Conservation (phyloP, 208 protist species). For the Vickermania ingenoplastis region DNA sequence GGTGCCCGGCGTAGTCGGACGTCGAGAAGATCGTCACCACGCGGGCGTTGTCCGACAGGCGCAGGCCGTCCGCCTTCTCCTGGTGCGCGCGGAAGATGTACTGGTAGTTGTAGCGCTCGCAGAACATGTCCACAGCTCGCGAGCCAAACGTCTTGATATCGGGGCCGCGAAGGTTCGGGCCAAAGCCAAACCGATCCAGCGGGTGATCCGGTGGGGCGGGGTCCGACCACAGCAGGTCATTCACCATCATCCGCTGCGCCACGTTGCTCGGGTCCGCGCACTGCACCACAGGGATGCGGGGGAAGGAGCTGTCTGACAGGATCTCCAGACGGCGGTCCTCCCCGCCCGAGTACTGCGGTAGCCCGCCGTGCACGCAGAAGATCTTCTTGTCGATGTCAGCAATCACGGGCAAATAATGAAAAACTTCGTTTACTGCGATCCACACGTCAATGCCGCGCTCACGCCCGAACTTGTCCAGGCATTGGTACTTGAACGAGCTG, state of each 20-base stretch:
- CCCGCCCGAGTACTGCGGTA: constrained; percentile 83
- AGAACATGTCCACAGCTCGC: constrained; percentile 87
- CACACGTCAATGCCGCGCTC: constrained; percentile 84
- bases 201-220: constrained; percentile 69
- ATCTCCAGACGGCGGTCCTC: constrained; percentile 83
- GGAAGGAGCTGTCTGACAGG: constrained; percentile 74
- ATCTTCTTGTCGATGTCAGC: constrained; percentile 91
- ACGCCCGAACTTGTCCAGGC: constrained; percentile 80
- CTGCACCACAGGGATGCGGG: constrained; percentile 76
- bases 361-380: constrained; percentile 91
- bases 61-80: constrained; percentile 82
- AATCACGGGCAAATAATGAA: constrained; percentile 87
- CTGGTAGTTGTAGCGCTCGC: constrained; percentile 84
- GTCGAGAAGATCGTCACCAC: constrained; percentile 91
- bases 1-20: constrained; percentile 86
- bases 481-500: constrained; percentile 90
- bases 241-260: constrained; percentile 83
- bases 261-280: constrained; percentile 76
- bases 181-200: constrained; percentile 83
- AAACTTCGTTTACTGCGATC: constrained; percentile 85
- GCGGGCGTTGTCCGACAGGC: constrained; percentile 82
- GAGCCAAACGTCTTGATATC: constrained; percentile 87
- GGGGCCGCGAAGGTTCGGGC: constrained; percentile 75
- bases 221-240: constrained; percentile 86
- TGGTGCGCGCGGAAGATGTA: constrained; percentile 91